Conservation (phyloP, 2,329 filamentous ascomycete species). For the Akanthomyces uredinophilus region DNA sequence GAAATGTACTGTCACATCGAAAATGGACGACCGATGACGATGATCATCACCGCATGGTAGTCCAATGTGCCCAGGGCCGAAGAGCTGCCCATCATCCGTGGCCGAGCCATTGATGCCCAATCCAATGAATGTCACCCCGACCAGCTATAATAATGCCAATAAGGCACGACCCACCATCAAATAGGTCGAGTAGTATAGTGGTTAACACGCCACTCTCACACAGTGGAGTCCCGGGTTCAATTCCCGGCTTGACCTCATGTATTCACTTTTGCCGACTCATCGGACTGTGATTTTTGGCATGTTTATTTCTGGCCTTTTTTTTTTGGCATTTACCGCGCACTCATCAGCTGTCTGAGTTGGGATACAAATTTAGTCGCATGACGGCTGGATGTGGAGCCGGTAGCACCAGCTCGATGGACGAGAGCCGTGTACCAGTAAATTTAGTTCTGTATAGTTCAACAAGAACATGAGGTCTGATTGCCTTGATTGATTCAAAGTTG, state of each 20-base stretch:
- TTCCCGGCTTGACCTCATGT: slow-evolving; percentile 17
- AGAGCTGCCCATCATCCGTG: background rate
- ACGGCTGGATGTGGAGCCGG: background rate
- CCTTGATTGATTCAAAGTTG: too few species aligned
- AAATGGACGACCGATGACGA: background rate
- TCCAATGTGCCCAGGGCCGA: background rate
- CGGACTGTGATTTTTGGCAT: too few species aligned
- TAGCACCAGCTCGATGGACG: background rate
- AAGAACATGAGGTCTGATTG: too few species aligned
- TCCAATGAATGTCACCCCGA: background rate
- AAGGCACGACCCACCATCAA: background rate
- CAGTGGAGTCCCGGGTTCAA: slow-evolving; percentile 21
- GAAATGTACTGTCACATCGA: background rate
- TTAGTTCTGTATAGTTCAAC: too few species aligned
- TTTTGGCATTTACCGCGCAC: background rate
- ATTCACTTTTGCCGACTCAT: background rate
- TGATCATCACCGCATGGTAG: background rate
- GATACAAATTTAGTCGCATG: background rate
- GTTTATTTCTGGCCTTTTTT: too few species aligned
- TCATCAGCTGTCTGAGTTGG: background rate
- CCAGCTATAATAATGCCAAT: background rate
- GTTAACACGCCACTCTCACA: slow-evolving; percentile 21
- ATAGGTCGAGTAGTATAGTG: slow-evolving; percentile 20
- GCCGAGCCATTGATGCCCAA: background rate
- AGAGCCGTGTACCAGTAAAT: background rate